Conservation (phyloP, 129 eudicot species). For the Cynara cardunculus region DNA sequence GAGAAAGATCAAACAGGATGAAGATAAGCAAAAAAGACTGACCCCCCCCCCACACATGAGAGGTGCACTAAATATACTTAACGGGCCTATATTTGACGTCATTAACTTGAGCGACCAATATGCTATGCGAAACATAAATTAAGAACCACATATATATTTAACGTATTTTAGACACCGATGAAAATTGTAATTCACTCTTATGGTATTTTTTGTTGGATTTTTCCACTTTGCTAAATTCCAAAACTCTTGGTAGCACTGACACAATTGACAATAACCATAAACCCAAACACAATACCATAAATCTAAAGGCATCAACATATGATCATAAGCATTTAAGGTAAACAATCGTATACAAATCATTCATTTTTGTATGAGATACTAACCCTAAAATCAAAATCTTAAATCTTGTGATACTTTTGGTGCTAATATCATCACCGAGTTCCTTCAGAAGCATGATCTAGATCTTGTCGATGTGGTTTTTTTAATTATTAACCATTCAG, state of each 20-base stretch:
- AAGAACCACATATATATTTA: not conserved
- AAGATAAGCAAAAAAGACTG: no score
- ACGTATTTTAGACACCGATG: not conserved
- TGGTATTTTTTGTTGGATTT: not conserved
- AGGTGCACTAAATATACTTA: not conserved
- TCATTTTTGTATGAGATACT: no score
- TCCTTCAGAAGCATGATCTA: slow-evolving; percentile 49
- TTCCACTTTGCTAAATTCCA: not conserved
- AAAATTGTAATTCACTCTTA: no score
- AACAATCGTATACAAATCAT: no score
- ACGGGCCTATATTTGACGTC: not conserved
- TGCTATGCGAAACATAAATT: not conserved
- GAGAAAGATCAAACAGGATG: no score
- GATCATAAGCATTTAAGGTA: no score
- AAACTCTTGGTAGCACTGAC: not conserved
- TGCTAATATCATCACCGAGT: slow-evolving; percentile 44
- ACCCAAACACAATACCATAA: no score
- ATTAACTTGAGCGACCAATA: not conserved
- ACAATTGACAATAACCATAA: not conserved
- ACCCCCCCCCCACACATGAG: no score
- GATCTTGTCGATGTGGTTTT: slow-evolving; percentile 16
- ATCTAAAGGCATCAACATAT: no score
- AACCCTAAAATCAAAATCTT: no score
- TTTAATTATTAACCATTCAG: not conserved
- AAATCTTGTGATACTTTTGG: slow-evolving; percentile 41